Evolutionary conservation across 1,139 yeast genomes (phyloP), one percentile per base, ranked within the genome.

Genomic region (Suhomyces bolitotheri): DNA sequence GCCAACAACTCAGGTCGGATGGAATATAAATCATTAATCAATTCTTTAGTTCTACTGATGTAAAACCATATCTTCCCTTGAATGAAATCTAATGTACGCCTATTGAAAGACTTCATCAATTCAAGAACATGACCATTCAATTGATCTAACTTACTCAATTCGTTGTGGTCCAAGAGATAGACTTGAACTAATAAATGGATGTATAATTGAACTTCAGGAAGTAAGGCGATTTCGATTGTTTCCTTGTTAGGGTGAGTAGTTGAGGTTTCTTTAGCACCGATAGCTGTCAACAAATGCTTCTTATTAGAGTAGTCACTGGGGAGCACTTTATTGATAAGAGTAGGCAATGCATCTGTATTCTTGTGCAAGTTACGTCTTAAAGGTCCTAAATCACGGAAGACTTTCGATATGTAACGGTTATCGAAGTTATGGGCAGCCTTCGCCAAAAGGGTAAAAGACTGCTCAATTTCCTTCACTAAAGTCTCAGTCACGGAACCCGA

Each of bases 41-140:
- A 64, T 64, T 92, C 98, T 47, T 80, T 79, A 4, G 90, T 78
- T 60, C 96, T 78, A 31, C 83, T 76, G 47, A 88, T 77, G 64
- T 88, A 92, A 58, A 90, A 94, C 97, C 98, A 94, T 44, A 86
- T 73, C 60, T 90, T 92, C 10, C 97, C 94, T 45, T 82, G 82
- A 44, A 94, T 75, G 51, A 85, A 80, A 60, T 94, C 98, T 47
- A 92, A 67, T 3, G 95, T 78, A 49, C 97, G 78, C 47, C 87
- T 78, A 60, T 89, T 89, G 64, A 82, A 83, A 14, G 72, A 60
- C 39, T 76, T 72, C 56, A 88, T 63, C 21, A 81, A 68, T 10
- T 60, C 61, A 31, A 92, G 73, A 12, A 84, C 74, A 20, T 64
- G 55, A 12, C 59, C 61, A 52, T 82, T 82, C 54, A 84, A 78